A percentile compares a stretch with the other conserved stretches of the same genome.
phyloP scores from a whole-genome alignment of 441 rosid species.

The Pelargonium cotyledonis region DNA sequence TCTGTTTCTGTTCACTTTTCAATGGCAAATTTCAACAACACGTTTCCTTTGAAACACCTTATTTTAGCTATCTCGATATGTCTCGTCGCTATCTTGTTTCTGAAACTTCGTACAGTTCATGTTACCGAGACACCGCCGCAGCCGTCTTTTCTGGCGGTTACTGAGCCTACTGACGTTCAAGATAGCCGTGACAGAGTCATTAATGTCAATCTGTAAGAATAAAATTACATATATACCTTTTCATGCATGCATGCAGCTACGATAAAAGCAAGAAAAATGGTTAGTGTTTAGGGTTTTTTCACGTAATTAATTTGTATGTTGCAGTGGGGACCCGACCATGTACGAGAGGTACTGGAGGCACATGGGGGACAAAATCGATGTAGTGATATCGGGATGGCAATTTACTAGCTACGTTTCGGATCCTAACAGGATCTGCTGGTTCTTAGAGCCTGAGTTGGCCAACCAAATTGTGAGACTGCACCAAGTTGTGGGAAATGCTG shows the following conservation, averaged over 20 bases:
- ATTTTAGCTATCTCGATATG: no score
- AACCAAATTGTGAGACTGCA: constrained; percentile 60
- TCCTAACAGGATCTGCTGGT: constrained; percentile 63
- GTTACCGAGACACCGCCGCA: no score
- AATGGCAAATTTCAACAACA: no score
- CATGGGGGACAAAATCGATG: constrained; percentile 55
- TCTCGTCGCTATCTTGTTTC: no score
- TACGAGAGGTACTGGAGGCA: constrained; percentile 68
- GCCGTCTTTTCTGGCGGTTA: no score
- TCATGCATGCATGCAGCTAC: no score
- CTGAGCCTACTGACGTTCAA: background rate
- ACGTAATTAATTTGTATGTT: background rate
- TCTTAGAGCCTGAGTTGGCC: constrained; percentile 66
- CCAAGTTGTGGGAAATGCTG: constrained; percentile 68
- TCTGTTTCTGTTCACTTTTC: no score
- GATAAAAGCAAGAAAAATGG: no score
- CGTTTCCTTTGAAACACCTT: no score
- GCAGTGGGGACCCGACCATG: constrained; percentile 92
- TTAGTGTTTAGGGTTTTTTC: no score
- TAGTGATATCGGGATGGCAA: constrained; percentile 81
- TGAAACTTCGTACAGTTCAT: no score
- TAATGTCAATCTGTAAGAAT: background rate
- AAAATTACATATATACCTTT: no score
- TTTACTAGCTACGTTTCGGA: constrained; percentile 77
- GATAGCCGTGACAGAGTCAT: background rate